These are phyloP conservation scores for Scleroderma citrinum DNA, from an alignment of 768 basidiomycete genomes.

Conservation along the genomic window DNA sequence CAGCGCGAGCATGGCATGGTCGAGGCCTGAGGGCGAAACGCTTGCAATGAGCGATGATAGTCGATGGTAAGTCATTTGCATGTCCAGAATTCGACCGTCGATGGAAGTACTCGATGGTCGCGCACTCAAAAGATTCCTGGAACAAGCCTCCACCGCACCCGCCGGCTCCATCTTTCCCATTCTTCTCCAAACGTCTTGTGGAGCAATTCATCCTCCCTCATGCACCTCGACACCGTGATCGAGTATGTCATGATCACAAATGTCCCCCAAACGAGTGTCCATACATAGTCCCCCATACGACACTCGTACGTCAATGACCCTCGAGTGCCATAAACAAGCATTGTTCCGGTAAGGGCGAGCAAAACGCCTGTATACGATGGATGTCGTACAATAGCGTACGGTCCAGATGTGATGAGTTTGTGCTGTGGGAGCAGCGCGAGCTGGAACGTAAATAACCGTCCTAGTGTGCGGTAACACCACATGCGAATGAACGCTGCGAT, in stretches of 20 bases:
- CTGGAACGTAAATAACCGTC: constrained; percentile 36
- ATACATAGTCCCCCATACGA: background rate
- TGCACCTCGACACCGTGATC: background rate
- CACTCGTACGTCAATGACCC: background rate
- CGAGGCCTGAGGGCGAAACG: background rate
- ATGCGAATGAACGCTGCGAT: constrained; percentile 25
- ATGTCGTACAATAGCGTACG: constrained; percentile 37
- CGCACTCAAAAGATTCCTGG: constrained; percentile 9
- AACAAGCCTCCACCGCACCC: constrained; percentile 7
- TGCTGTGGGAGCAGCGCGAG: constrained; percentile 32
- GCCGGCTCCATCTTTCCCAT: constrained; percentile 10
- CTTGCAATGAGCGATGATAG: background rate
- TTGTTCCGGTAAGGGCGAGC: background rate
- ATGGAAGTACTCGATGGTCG: background rate
- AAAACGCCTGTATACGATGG: constrained; percentile 17
- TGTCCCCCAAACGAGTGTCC: background rate
- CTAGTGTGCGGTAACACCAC: constrained; percentile 32
- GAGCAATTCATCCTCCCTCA: constrained; percentile 2
- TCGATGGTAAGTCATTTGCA: background rate
- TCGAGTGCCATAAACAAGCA: background rate
- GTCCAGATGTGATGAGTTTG: constrained; percentile 33
- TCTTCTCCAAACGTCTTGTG: constrained; percentile 5
- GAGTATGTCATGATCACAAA: background rate
- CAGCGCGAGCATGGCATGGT: background rate
- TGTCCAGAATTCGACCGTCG: background rate